Evolutionary conservation across 2,329 filamentous ascomycete species (phyloP).

Genomic region (Cladosporium sp.): DNA sequence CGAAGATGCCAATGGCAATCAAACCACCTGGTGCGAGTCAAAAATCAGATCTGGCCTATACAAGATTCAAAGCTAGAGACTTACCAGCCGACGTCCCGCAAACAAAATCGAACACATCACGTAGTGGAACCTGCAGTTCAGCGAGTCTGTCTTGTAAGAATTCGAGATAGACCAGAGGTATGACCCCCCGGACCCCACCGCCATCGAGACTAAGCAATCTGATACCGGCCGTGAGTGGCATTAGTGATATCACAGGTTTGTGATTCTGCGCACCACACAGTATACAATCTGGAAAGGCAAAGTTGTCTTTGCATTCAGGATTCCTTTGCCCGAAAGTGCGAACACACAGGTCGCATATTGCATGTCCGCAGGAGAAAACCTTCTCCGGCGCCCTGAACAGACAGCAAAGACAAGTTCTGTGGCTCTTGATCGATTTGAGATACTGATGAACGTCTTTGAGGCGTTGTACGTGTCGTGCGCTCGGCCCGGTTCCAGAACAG

Average conservation of each 20-base stretch:
- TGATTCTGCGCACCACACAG: constrained; percentile 29
- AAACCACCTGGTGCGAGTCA: constrained; percentile 30
- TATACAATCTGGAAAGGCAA: constrained; percentile 30
- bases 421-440: constrained; percentile 24
- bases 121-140: constrained; percentile 24
- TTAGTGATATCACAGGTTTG: constrained; percentile 27
- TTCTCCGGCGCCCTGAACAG: constrained; percentile 33
- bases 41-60: neutral
- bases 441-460: constrained; percentile 6
- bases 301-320: constrained; percentile 28
- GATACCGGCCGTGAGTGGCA: constrained; percentile 38
- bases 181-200: constrained; percentile 33
- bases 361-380: constrained; percentile 38
- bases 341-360: constrained; percentile 39
- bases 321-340: constrained; percentile 30
- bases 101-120: constrained; percentile 32
- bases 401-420: constrained; percentile 36
- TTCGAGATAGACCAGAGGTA: constrained; percentile 29
- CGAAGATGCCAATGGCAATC: constrained; percentile 32
- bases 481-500: neutral
- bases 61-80: neutral
- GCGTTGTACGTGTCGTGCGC: neutral
- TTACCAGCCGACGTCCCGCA: constrained; percentile 34
- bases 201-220: constrained; percentile 41
- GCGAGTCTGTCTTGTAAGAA: constrained; percentile 24